phyloP scores from a whole-genome alignment of 345 rosid genomes.

The Heritiera fomes region DNA sequence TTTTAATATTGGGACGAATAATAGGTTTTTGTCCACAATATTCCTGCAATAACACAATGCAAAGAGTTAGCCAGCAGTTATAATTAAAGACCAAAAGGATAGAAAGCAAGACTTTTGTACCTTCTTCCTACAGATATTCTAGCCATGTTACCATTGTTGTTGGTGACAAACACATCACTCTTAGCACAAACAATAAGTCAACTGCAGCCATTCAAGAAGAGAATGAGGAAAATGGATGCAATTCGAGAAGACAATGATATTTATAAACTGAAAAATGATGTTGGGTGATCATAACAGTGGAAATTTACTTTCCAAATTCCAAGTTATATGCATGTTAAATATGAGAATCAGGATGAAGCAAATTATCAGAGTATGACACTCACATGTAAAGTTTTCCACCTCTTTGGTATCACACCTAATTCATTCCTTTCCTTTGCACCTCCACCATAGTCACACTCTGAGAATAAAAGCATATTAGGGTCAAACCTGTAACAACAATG shows the following conservation, averaged over 20 bases:
- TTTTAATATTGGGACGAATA: conserved; percentile 89
- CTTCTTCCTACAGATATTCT: conserved; percentile 89
- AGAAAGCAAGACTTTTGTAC: conserved; percentile 36
- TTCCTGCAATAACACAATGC: conserved; percentile 46
- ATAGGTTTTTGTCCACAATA: conserved; percentile 95
- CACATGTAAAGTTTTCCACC: conserved; percentile 98
- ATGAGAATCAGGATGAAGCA: too few species aligned
- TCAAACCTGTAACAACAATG: conserved; percentile 74
- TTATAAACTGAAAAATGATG: conserved; percentile 1
- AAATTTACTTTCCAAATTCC: neutral
- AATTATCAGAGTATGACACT: too few species aligned
- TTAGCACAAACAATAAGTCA: conserved; percentile 89
- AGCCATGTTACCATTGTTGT: conserved; percentile 99
- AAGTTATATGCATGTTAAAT: neutral
- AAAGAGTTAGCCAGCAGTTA: conserved; percentile 18
- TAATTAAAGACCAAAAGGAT: neutral
- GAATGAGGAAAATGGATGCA: conserved; percentile 68
- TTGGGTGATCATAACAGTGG: neutral
- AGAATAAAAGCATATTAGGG: conserved; percentile 97
- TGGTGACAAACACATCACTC: conserved; percentile 95
- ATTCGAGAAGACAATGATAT: conserved; percentile 33
- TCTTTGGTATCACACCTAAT: conserved; percentile 73
- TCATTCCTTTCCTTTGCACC: conserved; percentile 86
- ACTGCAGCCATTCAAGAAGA: conserved; percentile 99
- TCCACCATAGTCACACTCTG: conserved; percentile 97